Evolutionary conservation across 306 rosid species (phyloP).

Genomic region (Lupinus albus): DNA sequence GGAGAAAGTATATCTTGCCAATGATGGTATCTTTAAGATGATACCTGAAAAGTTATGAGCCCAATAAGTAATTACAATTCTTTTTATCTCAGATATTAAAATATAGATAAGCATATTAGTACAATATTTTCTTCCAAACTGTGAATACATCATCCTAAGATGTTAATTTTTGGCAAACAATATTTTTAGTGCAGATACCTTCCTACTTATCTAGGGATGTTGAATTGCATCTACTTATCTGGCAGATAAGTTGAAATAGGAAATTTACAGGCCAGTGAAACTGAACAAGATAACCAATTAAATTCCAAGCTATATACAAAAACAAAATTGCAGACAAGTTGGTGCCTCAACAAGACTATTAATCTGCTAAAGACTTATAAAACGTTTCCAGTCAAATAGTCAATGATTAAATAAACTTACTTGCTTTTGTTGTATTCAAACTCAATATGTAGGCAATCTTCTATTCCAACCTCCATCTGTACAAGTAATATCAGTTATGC

Average conservation of each 20-base stretch:
- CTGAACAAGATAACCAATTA: constrained; percentile 24
- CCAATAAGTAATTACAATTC: constrained; percentile 23
- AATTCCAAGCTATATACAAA: constrained; percentile 25
- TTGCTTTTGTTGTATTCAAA: constrained; percentile 98
- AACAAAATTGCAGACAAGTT: constrained; percentile 23
- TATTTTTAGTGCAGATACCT: constrained; percentile 19
- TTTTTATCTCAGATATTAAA: not conserved
- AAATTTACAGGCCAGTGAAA: constrained; percentile 17
- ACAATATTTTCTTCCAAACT: constrained; percentile 7
- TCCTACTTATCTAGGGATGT: constrained; percentile 24
- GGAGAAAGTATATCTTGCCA: constrained; percentile 95
- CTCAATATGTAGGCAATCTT: constrained; percentile 97
- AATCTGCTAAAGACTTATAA: too few species aligned
- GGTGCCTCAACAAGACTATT: not conserved
- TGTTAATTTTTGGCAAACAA: constrained; percentile 7
- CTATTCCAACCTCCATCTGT: constrained; percentile 99
- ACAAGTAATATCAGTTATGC: constrained; percentile 35
- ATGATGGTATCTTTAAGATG: constrained; percentile 92
- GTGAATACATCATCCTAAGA: not conserved
- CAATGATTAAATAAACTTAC: constrained; percentile 55
- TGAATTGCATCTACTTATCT: constrained; percentile 6
- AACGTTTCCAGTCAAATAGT: constrained; percentile 23
- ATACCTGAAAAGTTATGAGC: constrained; percentile 64
- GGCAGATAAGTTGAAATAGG: not conserved
- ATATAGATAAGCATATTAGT: constrained; percentile 21